Evolutionary conservation across 2,329 filamentous ascomycete genomes (phyloP).

Genomic region (Claviceps digitariae): DNA sequence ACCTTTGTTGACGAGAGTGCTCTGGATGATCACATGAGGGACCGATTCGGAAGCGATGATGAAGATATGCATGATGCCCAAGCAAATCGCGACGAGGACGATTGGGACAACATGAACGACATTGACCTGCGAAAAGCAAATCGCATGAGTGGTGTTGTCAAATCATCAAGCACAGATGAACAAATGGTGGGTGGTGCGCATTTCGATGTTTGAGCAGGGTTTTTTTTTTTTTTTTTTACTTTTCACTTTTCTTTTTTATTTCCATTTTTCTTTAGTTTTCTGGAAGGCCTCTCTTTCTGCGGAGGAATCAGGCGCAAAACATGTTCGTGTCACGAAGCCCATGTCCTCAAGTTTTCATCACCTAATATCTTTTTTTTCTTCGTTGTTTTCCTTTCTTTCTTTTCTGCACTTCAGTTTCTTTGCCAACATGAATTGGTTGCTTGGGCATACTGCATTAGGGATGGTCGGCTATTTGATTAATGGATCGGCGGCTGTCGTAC

Average conservation of each 20-base stretch:
- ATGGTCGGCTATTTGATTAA: neutral
- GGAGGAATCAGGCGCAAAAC: neutral
- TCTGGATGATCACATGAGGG: conserved; percentile 70
- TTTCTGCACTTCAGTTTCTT: neutral
- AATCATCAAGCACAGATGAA: conserved; percentile 44
- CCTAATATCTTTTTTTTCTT: neutral
- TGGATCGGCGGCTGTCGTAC: neutral
- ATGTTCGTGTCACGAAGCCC: neutral
- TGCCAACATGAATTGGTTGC: conserved; percentile 4
- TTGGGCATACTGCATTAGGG: conserved; percentile 3
- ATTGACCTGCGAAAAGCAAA: conserved; percentile 37
- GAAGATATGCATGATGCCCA: conserved; percentile 48
- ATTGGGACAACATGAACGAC: conserved; percentile 47
- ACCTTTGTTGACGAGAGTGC: conserved; percentile 98
- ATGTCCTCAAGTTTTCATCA: neutral
- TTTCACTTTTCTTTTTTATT: neutral
- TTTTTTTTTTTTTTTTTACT: neutral
- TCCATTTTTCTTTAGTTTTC: neutral
- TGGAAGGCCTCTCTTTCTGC: neutral
- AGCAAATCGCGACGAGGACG: conserved; percentile 30
- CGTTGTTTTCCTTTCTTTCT: neutral
- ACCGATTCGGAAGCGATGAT: conserved; percentile 32
- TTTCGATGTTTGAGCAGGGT: conserved; percentile 46
- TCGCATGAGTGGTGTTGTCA: conserved; percentile 51
- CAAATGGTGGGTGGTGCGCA: conserved; percentile 49